These are phyloP conservation scores for Aureobasidium musti DNA, from an alignment of 2,329 filamentous ascomycete species.

Conservation along the genomic window DNA sequence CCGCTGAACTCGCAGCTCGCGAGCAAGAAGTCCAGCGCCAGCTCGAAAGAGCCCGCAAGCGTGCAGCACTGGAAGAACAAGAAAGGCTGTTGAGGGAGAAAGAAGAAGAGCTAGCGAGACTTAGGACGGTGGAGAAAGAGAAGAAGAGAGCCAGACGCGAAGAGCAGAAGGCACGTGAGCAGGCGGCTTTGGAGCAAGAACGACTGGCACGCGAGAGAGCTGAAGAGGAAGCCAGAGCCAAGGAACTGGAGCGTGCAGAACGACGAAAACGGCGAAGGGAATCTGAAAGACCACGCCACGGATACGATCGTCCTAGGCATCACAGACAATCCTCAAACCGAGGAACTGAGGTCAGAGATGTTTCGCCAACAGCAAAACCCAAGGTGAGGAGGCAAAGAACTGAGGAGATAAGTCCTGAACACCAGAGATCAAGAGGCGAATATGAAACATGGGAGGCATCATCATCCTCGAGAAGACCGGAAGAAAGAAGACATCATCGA, in stretches of 20 bases:
- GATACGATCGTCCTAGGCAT: background rate
- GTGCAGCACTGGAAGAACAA: background rate
- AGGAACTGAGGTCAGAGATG: background rate
- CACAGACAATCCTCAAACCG: background rate
- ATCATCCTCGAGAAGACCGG: background rate
- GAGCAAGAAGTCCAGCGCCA: background rate
- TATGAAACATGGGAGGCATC: background rate
- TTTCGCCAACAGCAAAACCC: background rate
- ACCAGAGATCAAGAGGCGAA: background rate
- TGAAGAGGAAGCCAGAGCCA: background rate
- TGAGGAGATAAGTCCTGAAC: constrained; percentile 1
- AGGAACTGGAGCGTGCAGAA: background rate
- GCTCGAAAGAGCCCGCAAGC: background rate
- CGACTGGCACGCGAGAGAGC: background rate
- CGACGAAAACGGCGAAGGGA: background rate
- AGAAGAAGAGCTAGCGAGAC: background rate
- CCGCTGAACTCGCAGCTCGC: constrained; percentile 4
- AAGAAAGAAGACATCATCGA: background rate
- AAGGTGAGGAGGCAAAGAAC: background rate
- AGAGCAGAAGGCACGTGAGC: constrained; percentile 2
- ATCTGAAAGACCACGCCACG: background rate
- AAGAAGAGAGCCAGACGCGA: background rate
- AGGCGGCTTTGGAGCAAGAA: background rate
- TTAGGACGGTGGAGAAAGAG: background rate
- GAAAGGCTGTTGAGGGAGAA: background rate